These are phyloP conservation scores for Cryoendolithus antarcticus DNA, from an alignment of 2,329 filamentous ascomycete species.

Conservation along the genomic window DNA sequence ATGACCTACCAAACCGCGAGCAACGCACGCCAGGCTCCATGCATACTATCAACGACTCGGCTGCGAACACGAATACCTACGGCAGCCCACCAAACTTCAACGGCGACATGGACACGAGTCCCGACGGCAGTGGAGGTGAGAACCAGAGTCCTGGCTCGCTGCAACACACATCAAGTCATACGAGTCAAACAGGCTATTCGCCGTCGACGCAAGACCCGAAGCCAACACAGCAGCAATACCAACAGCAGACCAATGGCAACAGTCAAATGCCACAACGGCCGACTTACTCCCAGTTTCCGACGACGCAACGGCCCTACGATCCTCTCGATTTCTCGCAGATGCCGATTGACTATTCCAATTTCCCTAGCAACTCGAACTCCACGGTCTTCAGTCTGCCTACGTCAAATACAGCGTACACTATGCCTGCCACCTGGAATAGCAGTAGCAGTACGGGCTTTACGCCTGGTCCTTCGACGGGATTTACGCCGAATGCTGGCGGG, in stretches of 20 bases:
- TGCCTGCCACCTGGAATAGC: too few relatives aligned
- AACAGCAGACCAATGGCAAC: slow-evolving; percentile 2
- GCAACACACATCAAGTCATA: slow-evolving; percentile 15
- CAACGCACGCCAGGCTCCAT: slow-evolving; percentile 15
- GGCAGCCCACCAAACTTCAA: slow-evolving; percentile 11
- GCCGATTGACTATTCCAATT: too few relatives aligned
- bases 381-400: too few relatives aligned
- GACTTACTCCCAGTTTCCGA: too few relatives aligned
- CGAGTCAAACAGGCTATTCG: slow-evolving; percentile 17
- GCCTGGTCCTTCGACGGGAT: too few relatives aligned
- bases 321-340: too few relatives aligned
- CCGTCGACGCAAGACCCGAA: slow-evolving; percentile 11
- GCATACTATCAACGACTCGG: slow-evolving; percentile 5
- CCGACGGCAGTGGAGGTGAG: slow-evolving; percentile 16
- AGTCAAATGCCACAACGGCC: neutral
- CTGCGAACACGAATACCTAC: slow-evolving; percentile 3
- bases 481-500: too few relatives aligned
- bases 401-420: too few relatives aligned
- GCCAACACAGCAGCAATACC: slow-evolving; percentile 2
- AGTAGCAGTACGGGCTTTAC: too few relatives aligned
- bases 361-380: too few relatives aligned
- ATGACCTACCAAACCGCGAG: slow-evolving; percentile 15
- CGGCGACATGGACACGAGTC: slow-evolving; percentile 20
- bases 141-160: slow-evolving; percentile 16
- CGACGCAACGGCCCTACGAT: too few relatives aligned